phyloP scores from a whole-genome alignment of 192 early-diverging fungal species.

The Nowakowskiella sp. region DNA sequence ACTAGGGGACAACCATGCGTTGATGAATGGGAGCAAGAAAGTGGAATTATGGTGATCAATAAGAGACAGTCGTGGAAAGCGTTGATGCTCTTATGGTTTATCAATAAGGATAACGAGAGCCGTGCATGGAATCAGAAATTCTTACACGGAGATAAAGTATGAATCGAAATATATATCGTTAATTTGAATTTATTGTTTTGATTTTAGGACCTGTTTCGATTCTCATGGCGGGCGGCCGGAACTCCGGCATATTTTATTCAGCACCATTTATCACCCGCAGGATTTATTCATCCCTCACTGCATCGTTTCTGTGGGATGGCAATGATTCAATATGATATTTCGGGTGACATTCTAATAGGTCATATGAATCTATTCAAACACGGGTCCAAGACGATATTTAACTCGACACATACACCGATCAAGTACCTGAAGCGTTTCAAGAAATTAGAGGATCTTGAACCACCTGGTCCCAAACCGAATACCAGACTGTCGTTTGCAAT shows the following conservation, averaged over 20 bases:
- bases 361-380: not conserved
- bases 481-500: no score
- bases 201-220: not conserved
- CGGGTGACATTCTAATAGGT: not conserved
- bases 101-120: not conserved
- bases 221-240: not conserved
- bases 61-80: not conserved
- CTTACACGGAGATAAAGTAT: not conserved
- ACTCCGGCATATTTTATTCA: not conserved
- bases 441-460: no score
- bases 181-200: no score
- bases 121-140: not conserved
- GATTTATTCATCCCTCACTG: not conserved
- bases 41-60: not conserved
- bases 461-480: no score
- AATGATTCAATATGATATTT: not conserved
- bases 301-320: not conserved
- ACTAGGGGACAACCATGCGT: not conserved
- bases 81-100: not conserved
- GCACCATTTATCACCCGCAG: not conserved
- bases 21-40: slow-evolving; percentile 1
- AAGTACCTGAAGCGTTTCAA: no score
- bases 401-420: no score
- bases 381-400: no score
- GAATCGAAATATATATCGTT: no score